Evolutionary conservation across 1,284 basidiomycete genomes (phyloP).

Genomic region (Salmacisia buchloeana): DNA sequence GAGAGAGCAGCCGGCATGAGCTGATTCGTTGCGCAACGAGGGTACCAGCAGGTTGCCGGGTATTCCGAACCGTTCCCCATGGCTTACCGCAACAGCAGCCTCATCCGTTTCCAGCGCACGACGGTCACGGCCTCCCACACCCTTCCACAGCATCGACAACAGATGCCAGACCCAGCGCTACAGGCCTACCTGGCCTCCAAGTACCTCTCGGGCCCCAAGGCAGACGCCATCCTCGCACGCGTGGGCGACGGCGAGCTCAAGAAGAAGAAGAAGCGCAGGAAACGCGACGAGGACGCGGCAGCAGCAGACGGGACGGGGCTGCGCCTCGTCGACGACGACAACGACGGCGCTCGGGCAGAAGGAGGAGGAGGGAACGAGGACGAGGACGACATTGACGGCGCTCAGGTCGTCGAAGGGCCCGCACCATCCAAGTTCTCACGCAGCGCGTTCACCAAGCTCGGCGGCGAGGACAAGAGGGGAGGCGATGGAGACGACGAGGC

Average conservation of each 20-base stretch:
- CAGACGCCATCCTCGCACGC: conserved; percentile 82
- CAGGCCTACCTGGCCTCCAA: conserved; percentile 57
- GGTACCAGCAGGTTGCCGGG: too few relatives aligned
- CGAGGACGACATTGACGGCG: conserved; percentile 24
- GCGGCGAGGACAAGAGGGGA: not conserved
- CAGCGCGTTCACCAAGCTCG: not conserved
- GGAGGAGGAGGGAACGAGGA: conserved; percentile 7
- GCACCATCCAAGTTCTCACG: conserved; percentile 14
- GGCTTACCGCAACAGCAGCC: not conserved
- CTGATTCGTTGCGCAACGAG: too few relatives aligned
- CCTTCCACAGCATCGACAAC: not conserved
- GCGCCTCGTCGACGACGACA: conserved; percentile 34
- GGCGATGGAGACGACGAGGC: conserved; percentile 10
- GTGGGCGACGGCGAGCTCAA: conserved; percentile 60
- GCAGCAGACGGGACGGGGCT: conserved; percentile 17
- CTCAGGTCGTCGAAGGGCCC: conserved; percentile 20
- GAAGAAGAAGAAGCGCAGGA: conserved; percentile 67
- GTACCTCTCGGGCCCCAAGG: conserved; percentile 95
- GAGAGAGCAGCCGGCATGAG: too few relatives aligned
- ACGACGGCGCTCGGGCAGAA: conserved; percentile 25
- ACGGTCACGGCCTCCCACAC: not conserved
- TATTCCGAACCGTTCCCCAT: too few relatives aligned
- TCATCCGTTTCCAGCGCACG: not conserved
- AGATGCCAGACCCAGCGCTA: conserved; percentile 49
- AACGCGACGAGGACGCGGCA: conserved; percentile 37